These are phyloP conservation scores for Penicillium parvum DNA, from an alignment of 495 filamentous ascomycete genomes.

Conservation along the genomic window DNA sequence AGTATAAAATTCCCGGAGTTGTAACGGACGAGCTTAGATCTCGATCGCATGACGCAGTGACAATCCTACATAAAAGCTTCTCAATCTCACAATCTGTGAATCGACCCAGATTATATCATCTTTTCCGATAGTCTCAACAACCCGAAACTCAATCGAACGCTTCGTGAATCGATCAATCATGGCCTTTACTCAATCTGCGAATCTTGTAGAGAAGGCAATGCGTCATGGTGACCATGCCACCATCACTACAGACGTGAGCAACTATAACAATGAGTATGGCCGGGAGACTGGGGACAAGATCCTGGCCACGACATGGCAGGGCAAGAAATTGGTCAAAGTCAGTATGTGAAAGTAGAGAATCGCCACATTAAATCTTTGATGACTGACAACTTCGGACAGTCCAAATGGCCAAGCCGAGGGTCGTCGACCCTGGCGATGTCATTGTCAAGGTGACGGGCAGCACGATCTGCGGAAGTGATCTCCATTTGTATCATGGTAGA, in stretches of 20 bases:
- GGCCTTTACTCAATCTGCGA: slow-evolving; percentile 60
- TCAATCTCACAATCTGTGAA: too few species aligned
- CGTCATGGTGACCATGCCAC: slow-evolving; percentile 50
- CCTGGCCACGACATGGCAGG: slow-evolving; percentile 31
- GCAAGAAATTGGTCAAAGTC: slow-evolving; percentile 35
- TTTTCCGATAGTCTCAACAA: not conserved
- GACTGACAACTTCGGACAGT: slow-evolving; percentile 26
- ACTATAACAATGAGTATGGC: slow-evolving; percentile 26
- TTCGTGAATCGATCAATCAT: slow-evolving; percentile 24
- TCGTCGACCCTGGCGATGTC: slow-evolving; percentile 71
- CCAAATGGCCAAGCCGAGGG: slow-evolving; percentile 61
- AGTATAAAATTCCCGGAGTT: not conserved
- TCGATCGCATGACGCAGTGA: slow-evolving; percentile 1
- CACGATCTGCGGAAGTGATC: slow-evolving; percentile 83
- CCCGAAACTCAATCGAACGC: not conserved
- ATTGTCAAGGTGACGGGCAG: slow-evolving; percentile 81
- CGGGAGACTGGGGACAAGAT: slow-evolving; percentile 16
- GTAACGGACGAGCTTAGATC: too few species aligned
- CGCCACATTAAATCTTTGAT: not conserved
- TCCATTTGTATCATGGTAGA: slow-evolving; percentile 71
- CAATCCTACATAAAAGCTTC: too few species aligned
- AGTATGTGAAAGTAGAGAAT: slow-evolving; percentile 14
- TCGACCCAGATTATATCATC: not conserved
- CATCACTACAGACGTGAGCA: slow-evolving; percentile 28
- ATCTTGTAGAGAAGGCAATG: slow-evolving; percentile 57